phyloP scores from a whole-genome alignment of 2,329 filamentous ascomycete species.

The Colletotrichum trifolii region DNA sequence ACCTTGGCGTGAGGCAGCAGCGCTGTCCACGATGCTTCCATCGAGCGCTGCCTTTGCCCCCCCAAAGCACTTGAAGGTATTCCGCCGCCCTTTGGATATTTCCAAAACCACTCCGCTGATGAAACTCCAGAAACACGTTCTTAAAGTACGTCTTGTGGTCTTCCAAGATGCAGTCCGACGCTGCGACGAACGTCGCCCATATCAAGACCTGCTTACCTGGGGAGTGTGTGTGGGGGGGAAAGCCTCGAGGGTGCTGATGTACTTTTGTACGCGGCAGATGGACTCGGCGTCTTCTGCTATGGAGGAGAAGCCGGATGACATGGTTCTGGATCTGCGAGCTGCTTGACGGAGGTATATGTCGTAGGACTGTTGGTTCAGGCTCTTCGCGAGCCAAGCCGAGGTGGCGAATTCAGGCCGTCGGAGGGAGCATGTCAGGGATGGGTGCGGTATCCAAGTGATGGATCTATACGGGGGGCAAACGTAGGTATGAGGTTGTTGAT shows the following conservation, averaged over 20 bases:
- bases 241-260: conserved; percentile 40
- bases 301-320: not conserved
- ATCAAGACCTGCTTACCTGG: conserved; percentile 41
- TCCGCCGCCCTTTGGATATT: conserved; percentile 41
- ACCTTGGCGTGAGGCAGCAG: conserved; percentile 40
- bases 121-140: conserved; percentile 32
- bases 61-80: conserved; percentile 41
- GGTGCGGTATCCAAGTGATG: too few relatives aligned
- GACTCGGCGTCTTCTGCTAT: conserved; percentile 21
- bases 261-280: conserved; percentile 39
- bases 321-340: not conserved
- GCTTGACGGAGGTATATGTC: conserved; percentile 17
- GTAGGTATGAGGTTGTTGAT: too few relatives aligned
- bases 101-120: conserved; percentile 40
- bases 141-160: conserved; percentile 43
- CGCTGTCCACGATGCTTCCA: conserved; percentile 41
- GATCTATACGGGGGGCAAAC: too few relatives aligned
- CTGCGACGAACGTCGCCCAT: conserved; percentile 43
- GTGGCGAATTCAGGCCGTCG: conserved; percentile 5
- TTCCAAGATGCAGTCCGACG: conserved; percentile 40
- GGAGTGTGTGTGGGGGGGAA: conserved; percentile 38
- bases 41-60: conserved; percentile 13
- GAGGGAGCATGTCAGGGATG: too few relatives aligned
- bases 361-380: conserved; percentile 34
- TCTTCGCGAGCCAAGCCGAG: conserved; percentile 24